A percentile compares a stretch with the other conserved stretches of the same genome.
Evolutionary conservation across 768 basidiomycete genomes (phyloP).

Genomic region (Fomitopsis serialis): DNA sequence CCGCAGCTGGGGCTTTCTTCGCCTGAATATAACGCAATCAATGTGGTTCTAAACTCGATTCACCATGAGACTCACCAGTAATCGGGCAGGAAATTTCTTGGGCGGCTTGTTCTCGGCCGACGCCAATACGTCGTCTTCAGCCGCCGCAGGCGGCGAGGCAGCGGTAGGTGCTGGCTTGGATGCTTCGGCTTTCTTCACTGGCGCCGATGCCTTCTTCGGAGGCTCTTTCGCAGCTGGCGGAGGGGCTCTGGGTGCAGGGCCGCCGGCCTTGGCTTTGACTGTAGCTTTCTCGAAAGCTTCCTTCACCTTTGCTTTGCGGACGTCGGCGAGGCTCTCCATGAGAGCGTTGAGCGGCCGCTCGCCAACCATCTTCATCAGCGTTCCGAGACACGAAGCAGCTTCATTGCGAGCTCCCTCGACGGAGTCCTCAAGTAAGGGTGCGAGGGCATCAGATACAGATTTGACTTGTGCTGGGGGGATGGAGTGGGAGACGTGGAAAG

Average conservation of each 20-base stretch:
- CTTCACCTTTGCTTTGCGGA: conserved; percentile 88
- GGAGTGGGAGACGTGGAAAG: conserved; percentile 66
- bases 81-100: conserved; percentile 47
- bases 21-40: conserved; percentile 24
- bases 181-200: conserved; percentile 29
- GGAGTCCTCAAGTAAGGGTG: conserved; percentile 77
- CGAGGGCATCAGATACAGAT: conserved; percentile 70
- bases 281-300: conserved; percentile 89
- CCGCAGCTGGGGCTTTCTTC: conserved; percentile 47
- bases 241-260: conserved; percentile 39
- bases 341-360: conserved; percentile 86
- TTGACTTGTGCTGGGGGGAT: conserved; percentile 77
- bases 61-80: conserved; percentile 30
- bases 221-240: conserved; percentile 27
- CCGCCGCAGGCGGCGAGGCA: conserved; percentile 23
- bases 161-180: conserved; percentile 15
- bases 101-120: conserved; percentile 35
- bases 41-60: not conserved
- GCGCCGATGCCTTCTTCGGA: conserved; percentile 30
- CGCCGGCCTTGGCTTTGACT: conserved; percentile 81
- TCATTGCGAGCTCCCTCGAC: conserved; percentile 86
- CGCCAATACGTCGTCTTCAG: conserved; percentile 28
- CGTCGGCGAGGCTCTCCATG: conserved; percentile 80
- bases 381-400: conserved; percentile 84
- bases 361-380: conserved; percentile 94